These are phyloP conservation scores for Kuraishia borneana DNA, from an alignment of 805 yeast species.

Conservation along the genomic window DNA sequence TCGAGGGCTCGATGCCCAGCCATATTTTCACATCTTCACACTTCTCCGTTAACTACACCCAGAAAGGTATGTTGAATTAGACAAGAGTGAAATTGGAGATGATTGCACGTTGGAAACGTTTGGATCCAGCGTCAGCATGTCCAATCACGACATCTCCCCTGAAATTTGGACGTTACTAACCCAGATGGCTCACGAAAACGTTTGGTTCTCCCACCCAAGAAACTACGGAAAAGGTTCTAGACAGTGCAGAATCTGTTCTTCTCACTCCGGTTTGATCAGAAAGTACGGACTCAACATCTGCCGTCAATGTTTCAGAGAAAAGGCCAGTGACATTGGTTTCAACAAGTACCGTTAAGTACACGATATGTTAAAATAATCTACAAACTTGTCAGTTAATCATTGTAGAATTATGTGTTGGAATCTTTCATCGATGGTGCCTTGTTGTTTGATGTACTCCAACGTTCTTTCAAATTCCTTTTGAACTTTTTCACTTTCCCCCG, in stretches of 20 bases:
- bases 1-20: no score
- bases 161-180: no score
- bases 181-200: slow-evolving; percentile 99
- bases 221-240: slow-evolving; percentile 99
- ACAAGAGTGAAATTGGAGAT: no score
- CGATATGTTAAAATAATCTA: neutral
- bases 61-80: no score
- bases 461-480: slow-evolving; percentile 46
- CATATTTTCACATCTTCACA: no score
- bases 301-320: slow-evolving; percentile 99
- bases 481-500: slow-evolving; percentile 22
- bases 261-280: slow-evolving; percentile 99
- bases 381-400: neutral
- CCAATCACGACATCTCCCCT: no score
- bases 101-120: no score
- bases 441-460: slow-evolving; percentile 55
- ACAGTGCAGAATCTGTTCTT: slow-evolving; percentile 98
- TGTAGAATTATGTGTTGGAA: slow-evolving; percentile 35
- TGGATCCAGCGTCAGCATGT: no score
- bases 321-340: slow-evolving; percentile 98
- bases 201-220: slow-evolving; percentile 99
- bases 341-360: slow-evolving; percentile 84
- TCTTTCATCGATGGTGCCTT: slow-evolving; percentile 58
- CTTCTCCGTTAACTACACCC: no score
- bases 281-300: slow-evolving; percentile 99